Percentiles rank a stretch among this genome's conserved stretches.
Conservation (phyloP, 1,284 basidiomycete species). For the Microbotryum silenes-acaulis region DNA sequence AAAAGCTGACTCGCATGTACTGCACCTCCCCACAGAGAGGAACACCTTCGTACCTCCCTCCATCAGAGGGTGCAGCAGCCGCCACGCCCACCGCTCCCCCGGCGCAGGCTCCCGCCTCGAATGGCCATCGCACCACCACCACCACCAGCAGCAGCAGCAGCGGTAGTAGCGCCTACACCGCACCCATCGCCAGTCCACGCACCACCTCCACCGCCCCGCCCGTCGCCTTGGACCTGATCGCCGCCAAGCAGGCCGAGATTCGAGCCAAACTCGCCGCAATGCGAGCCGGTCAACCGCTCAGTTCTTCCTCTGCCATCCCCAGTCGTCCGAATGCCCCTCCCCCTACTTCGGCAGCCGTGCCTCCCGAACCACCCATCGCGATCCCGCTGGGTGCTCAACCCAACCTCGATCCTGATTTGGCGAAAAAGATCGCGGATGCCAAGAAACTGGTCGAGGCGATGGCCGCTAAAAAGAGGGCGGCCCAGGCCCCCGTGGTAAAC, state of each 20-base stretch:
- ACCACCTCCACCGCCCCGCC: neutral
- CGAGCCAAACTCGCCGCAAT: constrained; percentile 32
- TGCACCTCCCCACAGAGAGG: too few relatives aligned
- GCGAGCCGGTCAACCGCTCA: constrained; percentile 4
- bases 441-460: constrained; percentile 34
- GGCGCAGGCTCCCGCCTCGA: constrained; percentile 13
- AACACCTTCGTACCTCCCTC: too few relatives aligned
- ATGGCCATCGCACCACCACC: constrained; percentile 6
- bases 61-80: neutral
- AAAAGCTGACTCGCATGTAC: too few relatives aligned
- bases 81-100: constrained; percentile 30
- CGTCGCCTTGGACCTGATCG: constrained; percentile 25
- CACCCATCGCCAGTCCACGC: neutral
- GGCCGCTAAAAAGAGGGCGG: constrained; percentile 27
- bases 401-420: constrained; percentile 21
- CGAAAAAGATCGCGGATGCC: constrained; percentile 35
- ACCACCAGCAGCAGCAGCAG: too few relatives aligned
- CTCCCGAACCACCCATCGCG: constrained; percentile 8
- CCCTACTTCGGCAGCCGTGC: neutral
- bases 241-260: constrained; percentile 31
- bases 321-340: neutral
- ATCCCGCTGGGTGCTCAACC: constrained; percentile 10
- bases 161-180: neutral
- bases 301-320: neutral
- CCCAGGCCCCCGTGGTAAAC: constrained; percentile 43